phyloP scores from a whole-genome alignment of 768 basidiomycete genomes.

The Glaciozyma antarctica region DNA sequence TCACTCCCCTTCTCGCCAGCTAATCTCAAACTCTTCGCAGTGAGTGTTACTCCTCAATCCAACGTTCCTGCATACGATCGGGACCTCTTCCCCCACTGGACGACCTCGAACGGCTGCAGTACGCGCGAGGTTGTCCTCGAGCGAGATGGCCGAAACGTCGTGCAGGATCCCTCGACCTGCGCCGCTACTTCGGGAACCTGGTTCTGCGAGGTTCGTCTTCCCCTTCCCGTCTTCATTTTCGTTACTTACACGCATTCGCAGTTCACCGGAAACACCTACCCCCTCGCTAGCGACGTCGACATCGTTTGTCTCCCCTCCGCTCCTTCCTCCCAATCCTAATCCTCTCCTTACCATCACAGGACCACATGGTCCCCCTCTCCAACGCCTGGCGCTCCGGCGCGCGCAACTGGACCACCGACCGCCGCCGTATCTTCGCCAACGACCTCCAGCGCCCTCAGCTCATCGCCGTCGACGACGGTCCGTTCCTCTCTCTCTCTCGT shows the following conservation, averaged over 20 bases:
- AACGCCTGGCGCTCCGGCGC: not conserved
- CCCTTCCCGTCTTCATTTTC: not conserved
- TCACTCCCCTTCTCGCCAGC: not conserved
- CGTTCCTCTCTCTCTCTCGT: not conserved
- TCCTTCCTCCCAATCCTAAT: not conserved
- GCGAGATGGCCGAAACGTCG: not conserved
- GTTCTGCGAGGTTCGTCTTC: not conserved
- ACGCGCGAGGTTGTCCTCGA: slow-evolving; percentile 1
- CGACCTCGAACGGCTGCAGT: not conserved
- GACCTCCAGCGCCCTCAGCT: not conserved
- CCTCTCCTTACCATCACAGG: not conserved
- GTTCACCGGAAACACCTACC: not conserved
- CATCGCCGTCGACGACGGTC: not conserved
- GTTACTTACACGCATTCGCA: not conserved
- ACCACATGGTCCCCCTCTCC: not conserved
- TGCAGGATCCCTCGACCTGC: not conserved
- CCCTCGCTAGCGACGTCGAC: not conserved
- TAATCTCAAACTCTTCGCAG: not conserved
- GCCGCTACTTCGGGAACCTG: not conserved
- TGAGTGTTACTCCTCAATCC: not conserved
- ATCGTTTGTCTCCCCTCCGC: not conserved
- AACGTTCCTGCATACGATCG: not conserved
- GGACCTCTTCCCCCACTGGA: not conserved
- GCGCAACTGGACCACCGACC: not conserved
- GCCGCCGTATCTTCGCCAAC: not conserved